Conservation (phyloP, 2,329 filamentous ascomycete genomes). For the Mollisiaceae sp. region DNA sequence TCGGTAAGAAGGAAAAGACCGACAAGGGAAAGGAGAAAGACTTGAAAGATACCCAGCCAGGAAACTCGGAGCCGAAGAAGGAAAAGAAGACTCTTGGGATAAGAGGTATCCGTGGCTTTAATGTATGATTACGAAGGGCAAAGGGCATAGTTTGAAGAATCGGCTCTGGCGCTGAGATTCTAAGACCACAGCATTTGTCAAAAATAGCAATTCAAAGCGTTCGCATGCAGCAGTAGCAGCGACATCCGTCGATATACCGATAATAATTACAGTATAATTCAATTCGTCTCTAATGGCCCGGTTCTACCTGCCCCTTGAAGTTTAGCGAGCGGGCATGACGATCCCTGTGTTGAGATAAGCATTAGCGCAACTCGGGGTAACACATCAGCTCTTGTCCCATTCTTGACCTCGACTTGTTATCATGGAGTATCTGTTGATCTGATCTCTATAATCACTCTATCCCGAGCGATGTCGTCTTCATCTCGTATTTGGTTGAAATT, state of each 20-base stretch:
- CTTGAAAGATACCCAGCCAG: conserved; percentile 13
- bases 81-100: conserved; percentile 18
- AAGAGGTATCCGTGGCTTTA: conserved; percentile 18
- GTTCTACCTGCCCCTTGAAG: background rate
- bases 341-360: conserved; percentile 6
- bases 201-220: background rate
- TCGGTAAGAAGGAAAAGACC: conserved; percentile 45
- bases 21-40: conserved; percentile 26
- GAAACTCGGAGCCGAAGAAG: conserved; percentile 14
- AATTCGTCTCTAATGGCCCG: background rate
- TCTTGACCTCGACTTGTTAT: background rate
- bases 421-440: background rate
- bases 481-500: conserved; percentile 1
- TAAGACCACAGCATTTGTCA: background rate
- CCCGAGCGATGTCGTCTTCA: background rate
- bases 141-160: background rate
- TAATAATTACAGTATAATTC: background rate
- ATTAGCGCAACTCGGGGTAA: conserved; percentile 4
- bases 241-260: background rate
- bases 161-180: background rate
- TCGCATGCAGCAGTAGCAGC: background rate
- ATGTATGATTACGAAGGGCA: no score
- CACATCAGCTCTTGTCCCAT: background rate
- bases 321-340: background rate
- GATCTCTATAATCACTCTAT: background rate